Conservation (phyloP, 1,284 basidiomycete genomes). For the Entoloma clypeatum region DNA sequence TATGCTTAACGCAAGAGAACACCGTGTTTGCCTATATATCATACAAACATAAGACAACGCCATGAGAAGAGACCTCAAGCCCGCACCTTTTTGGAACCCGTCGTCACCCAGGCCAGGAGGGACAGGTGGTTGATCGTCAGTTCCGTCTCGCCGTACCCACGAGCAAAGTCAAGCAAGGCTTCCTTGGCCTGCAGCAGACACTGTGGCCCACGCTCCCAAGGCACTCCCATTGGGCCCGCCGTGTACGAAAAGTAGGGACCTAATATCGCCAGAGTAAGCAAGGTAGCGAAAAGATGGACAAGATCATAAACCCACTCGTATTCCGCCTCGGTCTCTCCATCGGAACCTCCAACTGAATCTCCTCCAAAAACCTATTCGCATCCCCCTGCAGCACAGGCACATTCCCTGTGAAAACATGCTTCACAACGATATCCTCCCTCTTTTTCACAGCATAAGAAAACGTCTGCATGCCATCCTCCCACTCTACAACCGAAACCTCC, state of each 20-base stretch:
- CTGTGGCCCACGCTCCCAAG: conserved; percentile 17
- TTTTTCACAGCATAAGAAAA: conserved; percentile 26
- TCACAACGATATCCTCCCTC: conserved; percentile 18
- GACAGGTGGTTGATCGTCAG: conserved; percentile 25
- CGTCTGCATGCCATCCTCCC: conserved; percentile 35
- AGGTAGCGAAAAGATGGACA: not conserved
- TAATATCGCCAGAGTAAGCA: conserved; percentile 7
- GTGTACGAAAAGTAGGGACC: conserved; percentile 30
- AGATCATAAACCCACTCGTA: conserved; percentile 21
- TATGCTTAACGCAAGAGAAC: conserved; percentile 3
- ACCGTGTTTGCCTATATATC: conserved; percentile 8
- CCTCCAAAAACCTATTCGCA: conserved; percentile 30
- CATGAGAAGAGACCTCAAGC: not conserved
- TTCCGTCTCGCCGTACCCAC: conserved; percentile 25
- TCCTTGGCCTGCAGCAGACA: conserved; percentile 24
- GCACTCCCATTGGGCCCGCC: conserved; percentile 1
- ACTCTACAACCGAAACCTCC: conserved; percentile 20
- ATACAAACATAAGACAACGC: not conserved
- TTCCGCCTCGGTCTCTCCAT: conserved; percentile 27
- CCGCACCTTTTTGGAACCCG: conserved; percentile 31
- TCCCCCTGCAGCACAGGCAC: conserved; percentile 29
- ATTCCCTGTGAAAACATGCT: conserved; percentile 44
- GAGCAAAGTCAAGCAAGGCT: conserved; percentile 21
- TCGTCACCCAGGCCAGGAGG: conserved; percentile 32
- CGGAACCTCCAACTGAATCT: conserved; percentile 35